These are phyloP conservation scores for Clonostachys byssicola DNA, from an alignment of 2,329 filamentous ascomycete genomes.

Conservation along the genomic window DNA sequence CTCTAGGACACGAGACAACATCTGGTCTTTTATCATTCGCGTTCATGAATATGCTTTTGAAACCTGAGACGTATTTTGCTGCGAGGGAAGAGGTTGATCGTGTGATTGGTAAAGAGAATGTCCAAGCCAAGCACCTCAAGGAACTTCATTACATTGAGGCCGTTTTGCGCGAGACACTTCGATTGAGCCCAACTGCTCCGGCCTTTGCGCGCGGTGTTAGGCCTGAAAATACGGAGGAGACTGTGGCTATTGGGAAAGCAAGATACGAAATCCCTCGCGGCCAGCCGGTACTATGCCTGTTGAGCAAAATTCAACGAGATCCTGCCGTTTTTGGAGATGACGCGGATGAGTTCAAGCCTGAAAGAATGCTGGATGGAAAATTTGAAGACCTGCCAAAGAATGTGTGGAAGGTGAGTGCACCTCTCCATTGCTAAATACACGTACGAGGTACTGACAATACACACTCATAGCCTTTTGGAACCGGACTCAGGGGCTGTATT, in stretches of 20 bases:
- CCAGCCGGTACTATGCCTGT: neutral
- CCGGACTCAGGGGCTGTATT: constrained; percentile 1
- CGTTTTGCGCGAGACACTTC: constrained; percentile 13
- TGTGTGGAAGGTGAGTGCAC: neutral
- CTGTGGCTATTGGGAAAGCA: constrained; percentile 17
- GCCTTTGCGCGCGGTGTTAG: constrained; percentile 11
- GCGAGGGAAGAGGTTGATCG: constrained; percentile 65
- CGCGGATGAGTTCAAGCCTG: constrained; percentile 1
- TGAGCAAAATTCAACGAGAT: constrained; percentile 1
- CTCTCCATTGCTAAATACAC: neutral
- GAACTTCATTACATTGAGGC: constrained; percentile 65
- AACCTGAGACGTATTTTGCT: constrained; percentile 53
- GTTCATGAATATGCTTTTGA: constrained; percentile 61
- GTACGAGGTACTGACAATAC: constrained; percentile 48
- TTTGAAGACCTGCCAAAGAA: neutral
- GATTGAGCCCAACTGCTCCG: neutral
- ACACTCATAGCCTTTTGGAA: constrained; percentile 22
- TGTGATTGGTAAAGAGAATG: constrained; percentile 53
- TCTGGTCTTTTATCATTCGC: constrained; percentile 62
- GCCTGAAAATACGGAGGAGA: constrained; percentile 14
- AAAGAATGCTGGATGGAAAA: constrained; percentile 1
- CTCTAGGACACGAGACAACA: constrained; percentile 58
- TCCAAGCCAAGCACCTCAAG: constrained; percentile 57
- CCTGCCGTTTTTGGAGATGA: neutral
- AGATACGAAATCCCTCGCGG: neutral